A percentile compares a stretch with the other conserved stretches of the same genome.
Evolutionary conservation across 1,284 basidiomycete genomes (phyloP).

Genomic region (Austroboletus sp.): DNA sequence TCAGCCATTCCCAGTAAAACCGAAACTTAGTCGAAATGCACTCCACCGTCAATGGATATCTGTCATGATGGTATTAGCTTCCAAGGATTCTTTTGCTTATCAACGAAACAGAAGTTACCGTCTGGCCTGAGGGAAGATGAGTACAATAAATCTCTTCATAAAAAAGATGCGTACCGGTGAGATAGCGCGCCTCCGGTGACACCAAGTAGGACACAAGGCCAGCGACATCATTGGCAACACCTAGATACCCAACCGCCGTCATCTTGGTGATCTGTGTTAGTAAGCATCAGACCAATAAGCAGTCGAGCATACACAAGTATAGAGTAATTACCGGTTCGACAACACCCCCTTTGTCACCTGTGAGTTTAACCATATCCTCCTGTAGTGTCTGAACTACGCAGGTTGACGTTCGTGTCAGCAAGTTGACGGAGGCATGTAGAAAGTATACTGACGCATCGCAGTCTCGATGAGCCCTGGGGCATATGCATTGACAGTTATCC

Average conservation of each 20-base stretch:
- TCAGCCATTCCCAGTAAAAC: too few relatives aligned
- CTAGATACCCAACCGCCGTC: constrained; percentile 24
- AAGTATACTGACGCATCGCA: constrained; percentile 26
- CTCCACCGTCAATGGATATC: constrained; percentile 27
- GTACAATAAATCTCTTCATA: neutral
- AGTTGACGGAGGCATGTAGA: neutral
- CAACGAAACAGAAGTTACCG: constrained; percentile 17
- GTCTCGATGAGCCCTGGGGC: constrained; percentile 41
- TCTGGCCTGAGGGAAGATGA: constrained; percentile 21
- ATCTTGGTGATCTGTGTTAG: constrained; percentile 9
- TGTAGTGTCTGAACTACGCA: constrained; percentile 18
- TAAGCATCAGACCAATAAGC: neutral
- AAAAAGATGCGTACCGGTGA: constrained; percentile 30
- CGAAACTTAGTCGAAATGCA: constrained; percentile 24
- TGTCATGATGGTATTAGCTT: neutral
- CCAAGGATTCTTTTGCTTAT: neutral
- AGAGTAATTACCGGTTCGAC: constrained; percentile 7
- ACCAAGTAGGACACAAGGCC: constrained; percentile 34
- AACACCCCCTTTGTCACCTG: constrained; percentile 14
- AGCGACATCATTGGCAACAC: constrained; percentile 32
- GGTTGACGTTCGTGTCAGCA: neutral
- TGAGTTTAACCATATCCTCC: constrained; percentile 12
- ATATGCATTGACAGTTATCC: constrained; percentile 49
- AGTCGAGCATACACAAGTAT: neutral
- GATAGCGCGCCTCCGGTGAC: constrained; percentile 31